Conservation (phyloP, 192 early-diverging fungal genomes). For the Gryganskiella cystojenkinii region DNA sequence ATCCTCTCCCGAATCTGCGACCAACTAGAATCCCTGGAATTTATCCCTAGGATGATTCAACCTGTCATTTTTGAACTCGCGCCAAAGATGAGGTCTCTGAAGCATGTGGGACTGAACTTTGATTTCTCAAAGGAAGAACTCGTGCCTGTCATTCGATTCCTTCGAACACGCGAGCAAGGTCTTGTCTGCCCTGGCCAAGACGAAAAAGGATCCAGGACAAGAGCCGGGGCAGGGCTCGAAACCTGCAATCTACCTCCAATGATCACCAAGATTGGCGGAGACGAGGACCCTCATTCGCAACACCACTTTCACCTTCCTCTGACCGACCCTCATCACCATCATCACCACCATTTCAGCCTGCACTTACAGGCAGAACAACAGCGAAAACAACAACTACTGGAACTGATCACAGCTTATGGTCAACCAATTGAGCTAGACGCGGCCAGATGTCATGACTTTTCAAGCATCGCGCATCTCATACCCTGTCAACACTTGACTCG, state of each 20-base stretch:
- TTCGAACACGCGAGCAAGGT: background rate
- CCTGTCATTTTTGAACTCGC: background rate
- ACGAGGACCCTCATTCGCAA: background rate
- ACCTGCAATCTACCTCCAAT: background rate
- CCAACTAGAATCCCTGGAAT: background rate
- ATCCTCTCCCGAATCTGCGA: background rate
- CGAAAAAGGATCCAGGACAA: background rate
- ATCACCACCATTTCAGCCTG: slow-evolving; percentile 7
- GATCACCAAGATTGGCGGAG: too few relatives aligned
- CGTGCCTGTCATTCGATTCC: background rate
- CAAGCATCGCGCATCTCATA: background rate
- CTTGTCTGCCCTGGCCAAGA: background rate
- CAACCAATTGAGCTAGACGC: slow-evolving; percentile 3
- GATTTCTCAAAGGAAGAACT: background rate
- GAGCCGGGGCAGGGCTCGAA: background rate
- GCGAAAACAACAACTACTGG: background rate
- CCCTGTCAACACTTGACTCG: slow-evolving; percentile 3
- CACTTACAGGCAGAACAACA: background rate
- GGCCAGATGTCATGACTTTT: slow-evolving; percentile 5
- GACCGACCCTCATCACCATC: background rate
- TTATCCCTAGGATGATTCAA: background rate
- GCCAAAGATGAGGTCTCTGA: slow-evolving; percentile 8
- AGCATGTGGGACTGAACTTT: background rate
- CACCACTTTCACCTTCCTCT: background rate
- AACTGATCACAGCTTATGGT: slow-evolving; percentile 5